Percentiles rank a stretch among this genome's conserved stretches.
phyloP scores from a whole-genome alignment of 1,284 basidiomycete species.

The Microbotryum silenes-acaulis region DNA sequence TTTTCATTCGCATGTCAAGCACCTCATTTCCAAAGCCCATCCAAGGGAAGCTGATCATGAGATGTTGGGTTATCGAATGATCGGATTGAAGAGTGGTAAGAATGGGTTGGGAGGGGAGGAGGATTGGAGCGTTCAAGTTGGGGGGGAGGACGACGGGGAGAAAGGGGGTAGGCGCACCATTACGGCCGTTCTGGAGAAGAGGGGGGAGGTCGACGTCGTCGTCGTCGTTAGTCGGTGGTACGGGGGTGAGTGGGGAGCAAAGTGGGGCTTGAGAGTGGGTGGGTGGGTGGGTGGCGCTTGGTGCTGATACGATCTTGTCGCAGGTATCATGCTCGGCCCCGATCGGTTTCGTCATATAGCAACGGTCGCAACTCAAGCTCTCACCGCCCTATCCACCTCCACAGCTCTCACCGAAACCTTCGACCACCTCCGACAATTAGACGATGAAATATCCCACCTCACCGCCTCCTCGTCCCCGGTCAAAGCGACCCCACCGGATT shows the following conservation, averaged over 20 bases:
- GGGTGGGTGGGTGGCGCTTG: not conserved
- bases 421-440: conserved; percentile 53
- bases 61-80: conserved; percentile 64
- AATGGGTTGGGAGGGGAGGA: conserved; percentile 60
- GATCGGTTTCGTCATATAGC: conserved; percentile 70
- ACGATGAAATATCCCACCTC: conserved; percentile 53
- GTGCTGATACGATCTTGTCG: conserved; percentile 50
- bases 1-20: conserved; percentile 15
- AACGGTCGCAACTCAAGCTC: conserved; percentile 62
- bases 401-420: conserved; percentile 59
- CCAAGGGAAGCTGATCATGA: conserved; percentile 52
- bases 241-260: conserved; percentile 35
- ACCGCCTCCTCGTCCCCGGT: not conserved
- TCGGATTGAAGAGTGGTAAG: conserved; percentile 58
- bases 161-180: conserved; percentile 57
- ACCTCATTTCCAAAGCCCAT: conserved; percentile 4
- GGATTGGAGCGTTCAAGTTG: conserved; percentile 59
- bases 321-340: conserved; percentile 58
- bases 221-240: conserved; percentile 68
- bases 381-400: conserved; percentile 54
- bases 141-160: conserved; percentile 63
- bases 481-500: too few species aligned
- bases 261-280: too few species aligned
- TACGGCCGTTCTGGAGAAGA: conserved; percentile 59
- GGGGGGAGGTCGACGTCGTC: conserved; percentile 55